These are phyloP conservation scores for Artemisia annua DNA, from an alignment of 129 eudicot species.

Conservation along the genomic window DNA sequence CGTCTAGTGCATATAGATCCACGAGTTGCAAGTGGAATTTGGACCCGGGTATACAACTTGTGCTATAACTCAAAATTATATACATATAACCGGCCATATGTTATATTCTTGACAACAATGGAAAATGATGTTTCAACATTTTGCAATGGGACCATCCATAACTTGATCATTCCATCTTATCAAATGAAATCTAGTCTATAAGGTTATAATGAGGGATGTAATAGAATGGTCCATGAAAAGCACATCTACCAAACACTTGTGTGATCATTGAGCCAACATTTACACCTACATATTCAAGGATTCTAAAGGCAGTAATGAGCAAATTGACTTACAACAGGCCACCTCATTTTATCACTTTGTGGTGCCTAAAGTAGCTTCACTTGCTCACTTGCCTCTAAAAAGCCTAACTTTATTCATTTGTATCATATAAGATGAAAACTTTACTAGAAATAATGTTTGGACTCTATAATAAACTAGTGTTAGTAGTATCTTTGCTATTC, in stretches of 20 bases:
- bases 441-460: not conserved
- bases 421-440: not conserved
- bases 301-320: constrained; percentile 28
- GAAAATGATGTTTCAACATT: constrained; percentile 28
- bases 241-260: constrained; percentile 38
- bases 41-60: not conserved
- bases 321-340: constrained; percentile 29
- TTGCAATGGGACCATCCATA: constrained; percentile 17
- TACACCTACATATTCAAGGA: constrained; percentile 29
- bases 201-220: constrained; percentile 34
- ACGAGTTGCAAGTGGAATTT: not conserved
- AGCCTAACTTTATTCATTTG: not conserved
- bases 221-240: constrained; percentile 45
- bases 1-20: constrained; percentile 12
- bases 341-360: constrained; percentile 20
- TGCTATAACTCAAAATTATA: not conserved
- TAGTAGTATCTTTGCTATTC: not conserved
- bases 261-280: constrained; percentile 38
- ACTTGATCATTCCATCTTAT: constrained; percentile 25
- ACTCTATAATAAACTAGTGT: not conserved
- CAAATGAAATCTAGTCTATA: constrained; percentile 39
- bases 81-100: not conserved
- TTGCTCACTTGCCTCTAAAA: constrained; percentile 5
- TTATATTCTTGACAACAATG: constrained; percentile 23
- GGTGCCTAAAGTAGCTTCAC: constrained; percentile 14